phyloP scores from a whole-genome alignment of 2,329 filamentous ascomycete genomes.

The Colletotrichum siamense region DNA sequence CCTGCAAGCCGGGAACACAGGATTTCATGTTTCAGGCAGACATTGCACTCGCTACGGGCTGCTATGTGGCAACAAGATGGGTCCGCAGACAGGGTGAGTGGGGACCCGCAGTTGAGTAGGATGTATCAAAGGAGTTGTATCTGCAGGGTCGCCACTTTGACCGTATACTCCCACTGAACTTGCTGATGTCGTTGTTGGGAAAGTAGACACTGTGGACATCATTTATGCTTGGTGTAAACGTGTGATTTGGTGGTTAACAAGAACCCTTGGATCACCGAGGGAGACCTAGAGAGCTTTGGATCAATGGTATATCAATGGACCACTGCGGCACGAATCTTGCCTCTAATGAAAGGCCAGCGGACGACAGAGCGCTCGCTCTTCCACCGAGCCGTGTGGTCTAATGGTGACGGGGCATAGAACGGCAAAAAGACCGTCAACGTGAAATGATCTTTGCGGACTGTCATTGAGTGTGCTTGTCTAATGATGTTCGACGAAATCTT shows the following conservation, averaged over 20 bases:
- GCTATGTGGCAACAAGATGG: background rate
- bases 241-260: fast-evolving
- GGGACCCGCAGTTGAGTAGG: background rate
- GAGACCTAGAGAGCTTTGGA: fast-evolving
- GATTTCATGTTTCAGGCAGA: background rate
- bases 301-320: background rate
- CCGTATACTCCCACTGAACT: background rate
- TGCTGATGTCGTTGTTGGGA: fast-evolving
- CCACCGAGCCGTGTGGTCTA: background rate
- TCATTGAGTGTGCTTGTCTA: background rate
- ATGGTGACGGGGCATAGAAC: background rate
- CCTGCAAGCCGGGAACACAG: background rate
- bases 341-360: background rate
- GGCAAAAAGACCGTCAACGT: background rate
- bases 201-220: background rate
- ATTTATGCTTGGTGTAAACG: background rate
- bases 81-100: fast-evolving
- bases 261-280: background rate
- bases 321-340: background rate
- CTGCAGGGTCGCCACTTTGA: background rate
- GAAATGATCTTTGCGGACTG: background rate
- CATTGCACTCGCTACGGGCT: background rate
- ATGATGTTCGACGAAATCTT: background rate
- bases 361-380: background rate
- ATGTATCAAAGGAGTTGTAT: background rate